These are phyloP conservation scores for Dactylis glomerata DNA, from an alignment of 176 grass and related monocot genomes.

Conservation along the genomic window DNA sequence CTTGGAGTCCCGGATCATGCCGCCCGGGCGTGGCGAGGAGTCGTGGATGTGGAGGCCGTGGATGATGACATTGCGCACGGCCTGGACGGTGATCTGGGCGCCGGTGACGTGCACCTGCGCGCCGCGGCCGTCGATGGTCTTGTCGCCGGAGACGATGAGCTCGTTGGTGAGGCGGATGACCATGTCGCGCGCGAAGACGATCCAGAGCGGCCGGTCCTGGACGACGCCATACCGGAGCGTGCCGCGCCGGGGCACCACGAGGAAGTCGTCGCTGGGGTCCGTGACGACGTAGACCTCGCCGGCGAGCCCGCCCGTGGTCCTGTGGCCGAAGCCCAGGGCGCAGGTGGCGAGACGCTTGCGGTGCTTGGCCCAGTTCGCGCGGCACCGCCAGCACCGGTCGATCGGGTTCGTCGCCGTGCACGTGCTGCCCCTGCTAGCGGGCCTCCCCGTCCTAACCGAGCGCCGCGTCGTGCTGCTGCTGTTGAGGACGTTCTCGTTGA, in stretches of 20 bases:
- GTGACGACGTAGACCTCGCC: slow-evolving; percentile 43
- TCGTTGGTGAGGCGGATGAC: slow-evolving; percentile 41
- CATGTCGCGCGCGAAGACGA: slow-evolving; percentile 63
- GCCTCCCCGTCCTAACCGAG: too few relatives aligned
- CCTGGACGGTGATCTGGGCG: slow-evolving; percentile 58
- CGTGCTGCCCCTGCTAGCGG: too few relatives aligned
- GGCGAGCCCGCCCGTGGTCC: slow-evolving; percentile 21
- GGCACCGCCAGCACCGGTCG: slow-evolving; percentile 73
- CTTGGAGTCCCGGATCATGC: slow-evolving; percentile 51
- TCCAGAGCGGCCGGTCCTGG: slow-evolving; percentile 58
- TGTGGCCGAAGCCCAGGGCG: slow-evolving; percentile 42
- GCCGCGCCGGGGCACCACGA: slow-evolving; percentile 16
- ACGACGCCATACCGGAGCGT: slow-evolving; percentile 53
- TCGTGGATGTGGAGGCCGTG: slow-evolving; percentile 65
- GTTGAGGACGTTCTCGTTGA: too few relatives aligned
- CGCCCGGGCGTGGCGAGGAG: slow-evolving; percentile 25
- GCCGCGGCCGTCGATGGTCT: slow-evolving; percentile 76
- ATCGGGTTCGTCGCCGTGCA: slow-evolving; percentile 40
- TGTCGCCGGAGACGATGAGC: slow-evolving; percentile 56
- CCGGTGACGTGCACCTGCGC: slow-evolving; percentile 61
- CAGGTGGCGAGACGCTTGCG: slow-evolving; percentile 52
- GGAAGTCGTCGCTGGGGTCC: slow-evolving; percentile 38
- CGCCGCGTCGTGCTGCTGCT: too few relatives aligned
- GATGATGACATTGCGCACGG: slow-evolving; percentile 54
- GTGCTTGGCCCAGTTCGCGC: slow-evolving; percentile 30